Conservation (phyloP, 2,329 filamentous ascomycete species). For the Colletotrichum sp. region DNA sequence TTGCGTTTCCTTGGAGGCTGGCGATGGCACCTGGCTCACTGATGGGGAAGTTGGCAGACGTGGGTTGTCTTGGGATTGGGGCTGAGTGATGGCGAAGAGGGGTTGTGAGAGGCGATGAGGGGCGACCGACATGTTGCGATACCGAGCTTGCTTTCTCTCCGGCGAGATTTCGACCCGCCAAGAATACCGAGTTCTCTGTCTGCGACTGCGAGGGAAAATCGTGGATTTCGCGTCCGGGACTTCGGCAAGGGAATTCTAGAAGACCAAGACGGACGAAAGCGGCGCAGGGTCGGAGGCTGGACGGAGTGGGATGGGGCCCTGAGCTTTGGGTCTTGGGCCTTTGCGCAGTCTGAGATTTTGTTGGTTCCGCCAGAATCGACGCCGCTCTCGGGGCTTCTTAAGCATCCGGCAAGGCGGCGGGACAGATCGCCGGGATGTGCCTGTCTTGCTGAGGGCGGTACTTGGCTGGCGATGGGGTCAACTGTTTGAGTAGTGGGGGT, state of each 20-base stretch:
- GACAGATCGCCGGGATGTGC: slow-evolving; percentile 1
- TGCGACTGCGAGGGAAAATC: not conserved
- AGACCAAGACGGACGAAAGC: not conserved
- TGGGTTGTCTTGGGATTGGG: not conserved
- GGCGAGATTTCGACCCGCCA: not conserved
- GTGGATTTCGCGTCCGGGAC: not conserved
- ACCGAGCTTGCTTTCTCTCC: not conserved
- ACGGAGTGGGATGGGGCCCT: not conserved
- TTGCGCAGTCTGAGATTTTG: not conserved
- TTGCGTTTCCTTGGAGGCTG: not conserved
- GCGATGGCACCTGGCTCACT: not conserved
- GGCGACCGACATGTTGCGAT: not conserved
- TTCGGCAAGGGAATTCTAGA: not conserved
- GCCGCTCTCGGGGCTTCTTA: slow-evolving; percentile 7
- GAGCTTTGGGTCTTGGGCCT: not conserved
- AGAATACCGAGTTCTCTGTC: not conserved
- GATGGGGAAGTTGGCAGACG: not conserved
- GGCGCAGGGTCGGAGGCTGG: not conserved
- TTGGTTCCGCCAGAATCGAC: not conserved
- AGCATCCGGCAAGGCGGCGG: not conserved
- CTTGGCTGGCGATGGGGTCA: not conserved
- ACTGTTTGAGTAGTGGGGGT: not conserved
- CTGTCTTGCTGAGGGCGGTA: not conserved
- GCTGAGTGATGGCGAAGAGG: not conserved
- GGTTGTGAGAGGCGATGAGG: not conserved